Base-by-base conservation (phyloP, 495 filamentous ascomycete species). In the Stereocaulon alpinum region DNA sequence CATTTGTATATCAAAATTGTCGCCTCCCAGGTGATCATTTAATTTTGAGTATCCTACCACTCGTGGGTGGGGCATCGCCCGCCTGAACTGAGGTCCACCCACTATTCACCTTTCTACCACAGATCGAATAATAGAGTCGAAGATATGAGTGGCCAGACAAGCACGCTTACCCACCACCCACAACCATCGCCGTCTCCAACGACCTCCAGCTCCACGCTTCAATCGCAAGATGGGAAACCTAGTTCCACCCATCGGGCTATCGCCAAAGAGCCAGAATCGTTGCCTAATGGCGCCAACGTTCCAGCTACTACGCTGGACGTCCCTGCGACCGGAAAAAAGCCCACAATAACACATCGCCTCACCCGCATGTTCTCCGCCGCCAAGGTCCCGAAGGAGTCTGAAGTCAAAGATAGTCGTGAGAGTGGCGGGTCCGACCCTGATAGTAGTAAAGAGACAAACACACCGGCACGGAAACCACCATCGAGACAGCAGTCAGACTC, bases 311-410 rank as follows among this genome's bases (percentile, higher is more conserved):
- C 68, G 43, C 61, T 63, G 43, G 72, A 62, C 59, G 48, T 47
- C 11, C 29, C 57, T 34, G 29, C 71, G 43, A 72, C 75, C 59
- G 64, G 71, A 9, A 67, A 76, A 45, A 81, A 71, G 68, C 72
- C 77, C 4, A 80, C 75, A 30, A 80, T 83, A 75, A 79, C 79
- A 45, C 68, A 77, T 64, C 80, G 82, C 41, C 61, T 85, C 41
- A 79, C 80, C 53, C 78, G 82, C 63, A 85, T 85, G 79, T 85
- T 85, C 70, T 74, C 77, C 45, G 61, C 63, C 32, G 40, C 60
- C 27, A 65, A 62, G 30, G 52, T 61, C 5, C 43, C 64, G 1
- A 62, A 69, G 59, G 55, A 70, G 67, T 2, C 71, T 65, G 43
- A 78, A 71, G 69, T 32, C 67, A 73, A 47, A 65, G 40, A 59